Conservation (phyloP, 2,329 filamentous ascomycete species). For the Exophiala calicioides region DNA sequence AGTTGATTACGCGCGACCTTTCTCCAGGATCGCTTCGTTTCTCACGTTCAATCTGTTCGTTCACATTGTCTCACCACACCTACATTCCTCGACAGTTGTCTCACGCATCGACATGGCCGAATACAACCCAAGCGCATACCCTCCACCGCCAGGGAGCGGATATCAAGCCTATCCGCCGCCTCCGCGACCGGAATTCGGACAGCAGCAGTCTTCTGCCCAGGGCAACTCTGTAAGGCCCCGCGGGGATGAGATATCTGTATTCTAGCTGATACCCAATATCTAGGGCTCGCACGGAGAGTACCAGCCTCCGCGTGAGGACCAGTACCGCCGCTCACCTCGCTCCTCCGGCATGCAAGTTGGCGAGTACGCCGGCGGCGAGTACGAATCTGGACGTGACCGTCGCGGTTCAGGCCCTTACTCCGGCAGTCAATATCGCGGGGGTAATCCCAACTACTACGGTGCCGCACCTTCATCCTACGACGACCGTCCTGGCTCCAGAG, state of each 20-base stretch:
- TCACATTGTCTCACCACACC: too few relatives aligned
- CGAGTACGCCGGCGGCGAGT: slow-evolving; percentile 20
- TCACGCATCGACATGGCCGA: slow-evolving; percentile 15
- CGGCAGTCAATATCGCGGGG: slow-evolving; percentile 21
- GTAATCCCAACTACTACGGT: slow-evolving; percentile 19
- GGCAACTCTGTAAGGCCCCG: too few relatives aligned
- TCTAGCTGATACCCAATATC: slow-evolving; percentile 6
- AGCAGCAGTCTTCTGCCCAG: slow-evolving; percentile 10
- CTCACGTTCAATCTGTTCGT: too few relatives aligned
- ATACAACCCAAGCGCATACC: slow-evolving; percentile 19
- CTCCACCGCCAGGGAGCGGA: slow-evolving; percentile 17
- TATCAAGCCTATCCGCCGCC: slow-evolving; percentile 18
- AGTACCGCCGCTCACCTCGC: slow-evolving; percentile 24
- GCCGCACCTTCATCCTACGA: slow-evolving; percentile 17
- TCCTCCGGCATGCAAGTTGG: slow-evolving; percentile 26
- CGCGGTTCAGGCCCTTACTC: slow-evolving; percentile 25
- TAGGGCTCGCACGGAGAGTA: slow-evolving; percentile 20
- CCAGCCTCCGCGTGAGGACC: slow-evolving; percentile 27
- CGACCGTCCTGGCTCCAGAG: slow-evolving; percentile 20
- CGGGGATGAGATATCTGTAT: too few relatives aligned
- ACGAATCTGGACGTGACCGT: slow-evolving; percentile 20
- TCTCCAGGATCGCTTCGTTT: too few relatives aligned
- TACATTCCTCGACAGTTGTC: not conserved
- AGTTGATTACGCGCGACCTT: too few relatives aligned
- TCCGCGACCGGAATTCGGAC: slow-evolving; percentile 11